These are phyloP conservation scores for Kalaharituber pfeilii DNA, from an alignment of 2,329 filamentous ascomycete species.

Conservation along the genomic window DNA sequence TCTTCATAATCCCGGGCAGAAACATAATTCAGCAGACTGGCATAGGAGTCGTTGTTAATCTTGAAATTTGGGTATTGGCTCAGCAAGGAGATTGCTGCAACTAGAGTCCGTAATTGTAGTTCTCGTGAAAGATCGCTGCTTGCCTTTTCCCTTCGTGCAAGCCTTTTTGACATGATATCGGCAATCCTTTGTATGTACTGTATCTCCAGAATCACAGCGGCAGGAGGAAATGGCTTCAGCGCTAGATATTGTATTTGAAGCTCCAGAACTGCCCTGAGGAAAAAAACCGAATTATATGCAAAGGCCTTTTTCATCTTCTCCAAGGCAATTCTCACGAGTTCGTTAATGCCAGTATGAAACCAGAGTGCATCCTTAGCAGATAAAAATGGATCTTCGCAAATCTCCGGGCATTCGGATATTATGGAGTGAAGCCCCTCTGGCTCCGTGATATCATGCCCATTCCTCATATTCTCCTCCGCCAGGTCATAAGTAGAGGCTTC, in stretches of 20 bases:
- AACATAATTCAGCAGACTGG: conserved; percentile 14
- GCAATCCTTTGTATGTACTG: conserved; percentile 14
- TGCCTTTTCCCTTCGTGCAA: conserved; percentile 15
- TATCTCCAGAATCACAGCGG: conserved; percentile 11
- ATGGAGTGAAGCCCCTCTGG: background rate
- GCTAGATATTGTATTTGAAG: conserved; percentile 16
- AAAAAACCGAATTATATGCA: conserved; percentile 19
- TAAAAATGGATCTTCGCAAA: conserved; percentile 14
- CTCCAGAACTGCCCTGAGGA: conserved; percentile 19
- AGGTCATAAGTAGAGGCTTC: background rate
- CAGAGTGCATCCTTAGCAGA: conserved; percentile 15
- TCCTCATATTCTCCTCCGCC: background rate
- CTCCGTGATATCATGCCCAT: background rate
- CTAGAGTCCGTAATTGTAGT: conserved; percentile 17
- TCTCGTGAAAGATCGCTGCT: conserved; percentile 14
- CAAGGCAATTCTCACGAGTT: conserved; percentile 15
- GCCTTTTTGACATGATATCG: conserved; percentile 14
- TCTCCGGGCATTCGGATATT: background rate
- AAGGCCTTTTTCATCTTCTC: conserved; percentile 18
- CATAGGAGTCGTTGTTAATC: conserved; percentile 10
- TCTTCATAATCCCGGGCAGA: conserved; percentile 17
- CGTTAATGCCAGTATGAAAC: conserved; percentile 15
- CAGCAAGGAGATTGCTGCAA: conserved; percentile 17
- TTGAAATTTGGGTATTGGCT: conserved; percentile 11
- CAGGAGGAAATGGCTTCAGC: conserved; percentile 7